Evolutionary conservation across 2,329 filamentous ascomycete genomes (phyloP), one percentile per base, ranked within the genome.

Genomic region (Claviceps sorghi): DNA sequence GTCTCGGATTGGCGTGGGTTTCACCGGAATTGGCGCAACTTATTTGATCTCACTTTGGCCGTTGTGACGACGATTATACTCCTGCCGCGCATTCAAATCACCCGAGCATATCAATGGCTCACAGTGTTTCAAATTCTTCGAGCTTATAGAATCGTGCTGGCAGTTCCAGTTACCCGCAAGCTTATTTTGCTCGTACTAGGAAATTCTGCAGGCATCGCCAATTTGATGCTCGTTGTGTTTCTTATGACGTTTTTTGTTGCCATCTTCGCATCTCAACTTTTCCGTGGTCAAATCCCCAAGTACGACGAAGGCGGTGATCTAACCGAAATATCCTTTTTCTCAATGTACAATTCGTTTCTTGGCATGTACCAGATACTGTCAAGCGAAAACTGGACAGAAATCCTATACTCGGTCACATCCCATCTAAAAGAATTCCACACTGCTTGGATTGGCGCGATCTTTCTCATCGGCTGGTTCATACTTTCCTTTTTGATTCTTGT

Each of bases 341-440:
- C 88, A 41, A 93, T 98, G 38, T 98, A 85, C 72, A 97, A 97
- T 63, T 86, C 89, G 0, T 98, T 98, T 63, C 74, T 98, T 17
- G 93, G 90, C 53, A 97, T 98, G 89, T 98, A 98, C 64, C 88
- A 96, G 68, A 81, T 98, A 32, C 72, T 98, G 45, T 96, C 93
- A 10, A 96, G 88, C 61, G 93, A 98, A 65, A 88, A 95, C 62
- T 98, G 93, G 93, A 98, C 94, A 0, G 70, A 71, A 0, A 86
- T 96, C 46, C 69, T 98, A 53, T 98, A 95, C 70, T 82, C 79
- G 54, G 81, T 90, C 42, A 95, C 89, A 0, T 72, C 77, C 6
- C 84, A 80, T 60, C 83, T 86, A 10, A 76, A 75, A 10, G 61
- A 64, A 6, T 80, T 75, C 58, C 75, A 82, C 41, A 94, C 87